These are phyloP conservation scores for Clavispora asparagi DNA, from an alignment of 805 yeast species.

Conservation along the genomic window DNA sequence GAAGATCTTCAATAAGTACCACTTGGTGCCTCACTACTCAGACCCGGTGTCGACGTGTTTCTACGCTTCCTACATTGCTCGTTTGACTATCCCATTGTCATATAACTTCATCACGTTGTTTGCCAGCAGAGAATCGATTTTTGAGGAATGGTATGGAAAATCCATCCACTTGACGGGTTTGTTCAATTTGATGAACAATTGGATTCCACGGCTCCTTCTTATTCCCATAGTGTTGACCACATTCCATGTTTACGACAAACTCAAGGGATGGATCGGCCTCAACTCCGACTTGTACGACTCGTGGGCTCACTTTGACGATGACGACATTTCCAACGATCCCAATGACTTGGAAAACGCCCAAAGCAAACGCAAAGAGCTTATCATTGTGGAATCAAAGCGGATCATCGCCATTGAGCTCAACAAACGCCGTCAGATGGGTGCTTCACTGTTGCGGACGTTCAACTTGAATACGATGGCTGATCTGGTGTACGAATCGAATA, in stretches of 20 bases:
- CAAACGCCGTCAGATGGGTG: constrained; percentile 16
- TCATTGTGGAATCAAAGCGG: constrained; percentile 40
- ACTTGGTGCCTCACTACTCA: constrained; percentile 63
- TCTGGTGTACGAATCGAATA: constrained; percentile 24
- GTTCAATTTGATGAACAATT: constrained; percentile 64
- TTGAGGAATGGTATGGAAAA: constrained; percentile 70
- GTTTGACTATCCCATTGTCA: constrained; percentile 76
- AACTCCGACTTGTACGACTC: constrained; percentile 32
- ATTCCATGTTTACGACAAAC: constrained; percentile 62
- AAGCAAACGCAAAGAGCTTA: constrained; percentile 27
- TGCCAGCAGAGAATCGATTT: constrained; percentile 45
- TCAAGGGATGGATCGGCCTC: constrained; percentile 40
- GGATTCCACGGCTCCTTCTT: constrained; percentile 70
- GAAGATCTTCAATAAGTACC: constrained; percentile 70
- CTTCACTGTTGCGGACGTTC: constrained; percentile 22
- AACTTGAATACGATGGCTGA: constrained; percentile 20
- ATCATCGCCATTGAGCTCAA: constrained; percentile 31
- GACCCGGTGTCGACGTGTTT: constrained; percentile 73
- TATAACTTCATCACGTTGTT: constrained; percentile 72
- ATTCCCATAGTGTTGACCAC: constrained; percentile 63
- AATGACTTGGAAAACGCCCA: constrained; percentile 13
- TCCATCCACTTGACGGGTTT: constrained; percentile 72
- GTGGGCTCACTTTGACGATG: constrained; percentile 36
- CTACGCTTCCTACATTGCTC: constrained; percentile 74
- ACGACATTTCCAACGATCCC: constrained; percentile 9